phyloP scores from a whole-genome alignment of 192 early-diverging fungal genomes.

The Chytriomyces confervae region DNA sequence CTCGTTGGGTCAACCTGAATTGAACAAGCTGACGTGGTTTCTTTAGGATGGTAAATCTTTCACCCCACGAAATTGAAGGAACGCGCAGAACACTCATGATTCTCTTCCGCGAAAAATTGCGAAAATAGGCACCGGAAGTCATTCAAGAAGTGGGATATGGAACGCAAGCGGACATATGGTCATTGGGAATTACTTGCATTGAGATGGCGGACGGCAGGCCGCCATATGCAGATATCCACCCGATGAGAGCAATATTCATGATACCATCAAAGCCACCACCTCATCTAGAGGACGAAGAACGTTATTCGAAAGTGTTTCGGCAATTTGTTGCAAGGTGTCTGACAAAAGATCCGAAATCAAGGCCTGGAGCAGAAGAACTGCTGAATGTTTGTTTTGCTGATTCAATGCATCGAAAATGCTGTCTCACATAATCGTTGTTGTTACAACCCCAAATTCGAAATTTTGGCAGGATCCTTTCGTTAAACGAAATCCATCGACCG shows the following conservation, averaged over 20 bases:
- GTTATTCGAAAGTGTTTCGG: slow-evolving; percentile 53
- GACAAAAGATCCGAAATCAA: slow-evolving; percentile 59
- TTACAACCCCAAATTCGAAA: background rate
- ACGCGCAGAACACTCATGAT: background rate
- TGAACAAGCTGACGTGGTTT: background rate
- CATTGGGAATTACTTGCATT: slow-evolving; percentile 66
- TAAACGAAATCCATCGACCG: slow-evolving; percentile 25
- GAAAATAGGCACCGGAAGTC: slow-evolving; percentile 65
- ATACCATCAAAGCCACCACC: slow-evolving; percentile 69
- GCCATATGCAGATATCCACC: slow-evolving; percentile 66
- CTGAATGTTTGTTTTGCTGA: slow-evolving; percentile 38
- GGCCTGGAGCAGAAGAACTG: slow-evolving; percentile 57
- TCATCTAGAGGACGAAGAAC: slow-evolving; percentile 50
- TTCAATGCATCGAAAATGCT: background rate
- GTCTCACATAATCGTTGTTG: too few species aligned
- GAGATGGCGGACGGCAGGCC: slow-evolving; percentile 71
- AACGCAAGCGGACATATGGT: slow-evolving; percentile 68
- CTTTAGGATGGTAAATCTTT: slow-evolving; percentile 22
- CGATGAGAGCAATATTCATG: slow-evolving; percentile 70
- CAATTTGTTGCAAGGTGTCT: slow-evolving; percentile 62
- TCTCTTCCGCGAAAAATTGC: background rate
- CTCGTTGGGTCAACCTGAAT: slow-evolving; percentile 5
- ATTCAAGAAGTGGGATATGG: slow-evolving; percentile 70
- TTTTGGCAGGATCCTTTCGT: slow-evolving; percentile 54
- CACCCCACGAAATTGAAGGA: background rate